These are phyloP conservation scores for Ascobolus immersus DNA, from an alignment of 495 filamentous ascomycete species.

Conservation along the genomic window DNA sequence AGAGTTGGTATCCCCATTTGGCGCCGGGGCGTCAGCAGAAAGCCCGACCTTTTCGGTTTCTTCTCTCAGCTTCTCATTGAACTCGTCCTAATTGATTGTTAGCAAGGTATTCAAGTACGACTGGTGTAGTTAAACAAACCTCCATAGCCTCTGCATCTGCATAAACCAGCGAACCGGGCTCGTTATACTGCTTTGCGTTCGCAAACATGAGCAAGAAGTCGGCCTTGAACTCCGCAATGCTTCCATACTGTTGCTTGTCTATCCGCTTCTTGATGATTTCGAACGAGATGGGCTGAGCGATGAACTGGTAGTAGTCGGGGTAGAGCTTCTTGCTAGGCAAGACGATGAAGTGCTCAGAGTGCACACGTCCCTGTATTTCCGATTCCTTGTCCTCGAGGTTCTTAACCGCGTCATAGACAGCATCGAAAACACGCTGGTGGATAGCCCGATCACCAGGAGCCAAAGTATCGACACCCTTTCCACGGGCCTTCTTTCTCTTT, in stretches of 20 bases:
- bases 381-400: conserved; percentile 33
- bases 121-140: conserved; percentile 43
- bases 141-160: conserved; percentile 82
- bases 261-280: conserved; percentile 80
- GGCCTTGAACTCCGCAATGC: conserved; percentile 47
- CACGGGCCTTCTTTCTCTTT: conserved; percentile 50
- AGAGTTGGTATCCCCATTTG: no score
- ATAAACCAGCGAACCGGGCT: conserved; percentile 74
- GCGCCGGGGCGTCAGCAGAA: no score
- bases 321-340: conserved; percentile 67
- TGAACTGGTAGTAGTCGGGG: conserved; percentile 82
- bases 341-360: conserved; percentile 87
- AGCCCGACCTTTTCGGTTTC: no score
- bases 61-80: no score
- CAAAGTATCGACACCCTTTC: conserved; percentile 25
- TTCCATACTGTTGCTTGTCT: conserved; percentile 74
- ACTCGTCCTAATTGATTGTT: no score
- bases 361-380: conserved; percentile 43
- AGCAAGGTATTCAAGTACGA: no score
- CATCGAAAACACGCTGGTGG: conserved; percentile 49
- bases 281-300: conserved; percentile 76
- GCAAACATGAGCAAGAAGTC: conserved; percentile 64
- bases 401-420: conserved; percentile 52
- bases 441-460: conserved; percentile 28
- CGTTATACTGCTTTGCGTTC: conserved; percentile 88